A percentile compares a stretch with the other conserved stretches of the same genome.
phyloP scores from a whole-genome alignment of 2,329 filamentous ascomycete genomes.

The Penicillium griseofulvum region DNA sequence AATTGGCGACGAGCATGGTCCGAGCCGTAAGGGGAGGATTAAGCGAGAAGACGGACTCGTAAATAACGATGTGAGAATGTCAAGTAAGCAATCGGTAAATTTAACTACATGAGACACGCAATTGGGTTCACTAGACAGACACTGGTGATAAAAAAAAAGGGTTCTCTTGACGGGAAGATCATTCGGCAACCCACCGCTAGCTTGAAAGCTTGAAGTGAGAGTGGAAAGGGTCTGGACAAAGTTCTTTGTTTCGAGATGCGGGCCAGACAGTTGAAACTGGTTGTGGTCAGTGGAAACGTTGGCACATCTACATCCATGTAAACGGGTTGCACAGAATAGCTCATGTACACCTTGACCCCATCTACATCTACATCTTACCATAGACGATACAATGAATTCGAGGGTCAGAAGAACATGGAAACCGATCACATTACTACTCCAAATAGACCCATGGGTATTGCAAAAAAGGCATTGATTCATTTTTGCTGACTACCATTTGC shows the following conservation, averaged over 20 bases:
- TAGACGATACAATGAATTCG: conserved; percentile 1
- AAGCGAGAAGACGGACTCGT: background rate
- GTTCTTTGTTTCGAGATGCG: too few species aligned
- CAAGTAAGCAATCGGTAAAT: too few species aligned
- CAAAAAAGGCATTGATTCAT: conserved; percentile 31
- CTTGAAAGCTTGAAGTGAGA: too few species aligned
- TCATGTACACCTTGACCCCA: background rate
- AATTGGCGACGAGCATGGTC: background rate
- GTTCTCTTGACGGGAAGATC: background rate
- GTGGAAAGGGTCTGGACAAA: background rate
- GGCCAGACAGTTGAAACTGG: background rate
- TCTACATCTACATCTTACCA: conserved; percentile 11
- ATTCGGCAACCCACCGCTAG: background rate
- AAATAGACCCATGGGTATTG: conserved; percentile 27
- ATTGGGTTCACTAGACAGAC: background rate
- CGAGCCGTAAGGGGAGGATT: too few species aligned
- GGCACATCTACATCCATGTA: background rate
- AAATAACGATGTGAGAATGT: background rate
- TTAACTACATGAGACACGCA: background rate
- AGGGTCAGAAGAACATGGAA: conserved; percentile 18
- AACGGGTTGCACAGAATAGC: too few species aligned
- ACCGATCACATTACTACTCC: conserved; percentile 31
- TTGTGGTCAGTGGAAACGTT: background rate
- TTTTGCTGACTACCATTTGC: conserved; percentile 29
- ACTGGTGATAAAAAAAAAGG: background rate